Evolutionary conservation across 2,329 filamentous ascomycete species (phyloP).

Genomic region (Ceratocystis cacaofunesta): DNA sequence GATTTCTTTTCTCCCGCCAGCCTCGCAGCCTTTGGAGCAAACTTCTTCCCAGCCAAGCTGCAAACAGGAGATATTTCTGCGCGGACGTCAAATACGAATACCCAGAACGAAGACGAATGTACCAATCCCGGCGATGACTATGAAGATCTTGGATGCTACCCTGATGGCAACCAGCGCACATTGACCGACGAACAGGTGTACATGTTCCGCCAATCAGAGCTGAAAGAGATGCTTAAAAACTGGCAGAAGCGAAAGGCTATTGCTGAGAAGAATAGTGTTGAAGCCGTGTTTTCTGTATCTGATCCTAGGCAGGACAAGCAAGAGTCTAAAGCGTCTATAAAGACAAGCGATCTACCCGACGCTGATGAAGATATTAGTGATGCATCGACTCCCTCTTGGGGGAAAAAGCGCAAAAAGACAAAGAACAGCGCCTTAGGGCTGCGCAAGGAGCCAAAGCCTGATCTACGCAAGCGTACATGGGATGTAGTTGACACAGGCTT

Average conservation of each 20-base stretch:
- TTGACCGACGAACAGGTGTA: slow-evolving; percentile 82
- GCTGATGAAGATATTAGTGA: slow-evolving; percentile 17
- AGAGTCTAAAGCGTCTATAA: neutral
- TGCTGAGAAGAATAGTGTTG: slow-evolving; percentile 8
- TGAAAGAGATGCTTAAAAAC: slow-evolving; percentile 50
- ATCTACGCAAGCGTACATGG: slow-evolving; percentile 52
- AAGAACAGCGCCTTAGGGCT: slow-evolving; percentile 22
- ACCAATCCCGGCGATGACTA: slow-evolving; percentile 34
- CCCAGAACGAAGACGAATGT: slow-evolving; percentile 21
- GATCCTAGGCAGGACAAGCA: slow-evolving; percentile 8
- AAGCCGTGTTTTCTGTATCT: slow-evolving; percentile 11
- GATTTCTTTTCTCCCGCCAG: slow-evolving; percentile 2
- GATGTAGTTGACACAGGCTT: slow-evolving; percentile 48
- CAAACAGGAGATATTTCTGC: neutral
- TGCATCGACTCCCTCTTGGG: slow-evolving; percentile 20
- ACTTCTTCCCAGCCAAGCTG: slow-evolving; percentile 5
- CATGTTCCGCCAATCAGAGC: slow-evolving; percentile 80
- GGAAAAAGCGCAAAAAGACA: slow-evolving; percentile 26
- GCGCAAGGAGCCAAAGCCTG: slow-evolving; percentile 36
- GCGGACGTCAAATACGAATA: neutral
- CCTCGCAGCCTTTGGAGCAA: neutral
- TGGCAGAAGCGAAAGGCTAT: slow-evolving; percentile 15
- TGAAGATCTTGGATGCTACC: slow-evolving; percentile 67
- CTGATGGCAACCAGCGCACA: slow-evolving; percentile 74
- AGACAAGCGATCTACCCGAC: slow-evolving; percentile 13